Base-by-base conservation (phyloP, 2,329 filamentous ascomycete genomes). In the Nemania sp. region DNA sequence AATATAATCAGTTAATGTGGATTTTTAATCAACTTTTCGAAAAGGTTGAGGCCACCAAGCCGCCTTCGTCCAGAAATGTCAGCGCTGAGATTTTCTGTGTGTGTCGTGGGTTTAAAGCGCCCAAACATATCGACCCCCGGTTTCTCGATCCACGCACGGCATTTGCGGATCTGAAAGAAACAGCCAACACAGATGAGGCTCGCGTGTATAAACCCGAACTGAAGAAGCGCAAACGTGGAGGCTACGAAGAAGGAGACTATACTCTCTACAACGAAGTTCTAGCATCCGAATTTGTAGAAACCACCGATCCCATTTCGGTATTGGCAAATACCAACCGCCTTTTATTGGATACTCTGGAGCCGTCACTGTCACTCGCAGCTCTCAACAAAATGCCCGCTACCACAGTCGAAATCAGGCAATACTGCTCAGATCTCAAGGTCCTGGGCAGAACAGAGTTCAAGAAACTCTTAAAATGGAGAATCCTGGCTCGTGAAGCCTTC, bases 81-180 rank as follows among this genome's bases (percentile, higher is more conserved):
- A 97, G 92, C 7, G 95, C 95, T 67, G 95, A 99, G 81, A 98
- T 98, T 42, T 99, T 99, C 80, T 94, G 98, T 65, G 95, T 99
- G 35, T 98, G 94, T 78, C 87, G 89, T 67, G 95, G 94, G 18
- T 99, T 87, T 82, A 98, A 97, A 78, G 94, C 94, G 0, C 95
- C 95, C 3, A 98, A 97, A 78, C 85, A 87, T 65, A 86, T 99
- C 60, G 95, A 99, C 72, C 92, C 94, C 10, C 91, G 91, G 67
- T 96, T 99, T 74, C 81, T 99, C 54, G 95, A 99, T 71, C 87
- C 95, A 5, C 87, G 87, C 66, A 87, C 90, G 59, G 95, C 98
- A 32, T 99, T 99, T 72, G 93, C 93, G 34, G 95, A 99, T 75
- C 80, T 97, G n/a, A 81, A 89, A 34, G 91, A 90, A 59, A 87